A percentile compares a stretch with the other conserved stretches of the same genome.
Conservation (phyloP, 495 filamentous ascomycete genomes). For the Schizothecium vesticola region DNA sequence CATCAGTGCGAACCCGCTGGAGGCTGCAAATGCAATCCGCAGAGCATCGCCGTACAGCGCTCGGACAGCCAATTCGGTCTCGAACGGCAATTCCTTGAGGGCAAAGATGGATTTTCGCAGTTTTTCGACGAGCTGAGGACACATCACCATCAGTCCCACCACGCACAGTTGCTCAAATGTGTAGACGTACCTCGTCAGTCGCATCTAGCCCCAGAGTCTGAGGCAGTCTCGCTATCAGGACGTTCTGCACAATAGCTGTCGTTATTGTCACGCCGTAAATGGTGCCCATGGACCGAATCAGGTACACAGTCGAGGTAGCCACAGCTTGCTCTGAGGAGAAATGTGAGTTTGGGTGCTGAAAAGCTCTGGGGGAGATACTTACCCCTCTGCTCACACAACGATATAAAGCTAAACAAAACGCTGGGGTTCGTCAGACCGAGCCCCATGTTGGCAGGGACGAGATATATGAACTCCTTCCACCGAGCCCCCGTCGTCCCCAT, state of each 20-base stretch:
- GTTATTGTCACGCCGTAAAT: constrained; percentile 62
- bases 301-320: constrained; percentile 58
- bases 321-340: constrained; percentile 54
- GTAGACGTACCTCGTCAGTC: constrained; percentile 25
- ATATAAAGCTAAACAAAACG: constrained; percentile 58
- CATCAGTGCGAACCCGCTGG: constrained; percentile 38
- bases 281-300: constrained; percentile 58
- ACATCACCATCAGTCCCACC: not conserved
- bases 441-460: constrained; percentile 59
- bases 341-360: constrained; percentile 7
- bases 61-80: constrained; percentile 45
- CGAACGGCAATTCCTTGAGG: constrained; percentile 41
- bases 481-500: constrained; percentile 49
- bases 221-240: constrained; percentile 49
- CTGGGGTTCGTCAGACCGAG: constrained; percentile 60
- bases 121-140: constrained; percentile 42
- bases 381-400: constrained; percentile 59
- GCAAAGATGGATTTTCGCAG: constrained; percentile 52
- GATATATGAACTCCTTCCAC: constrained; percentile 58
- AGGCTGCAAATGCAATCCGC: constrained; percentile 44
- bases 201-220: constrained; percentile 43
- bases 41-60: constrained; percentile 48
- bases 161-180: not conserved
- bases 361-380: constrained; percentile 6
- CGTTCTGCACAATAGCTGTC: constrained; percentile 58